Percentiles rank a stretch among this genome's conserved stretches.
Evolutionary conservation across 2,329 filamentous ascomycete genomes (phyloP).

Genomic region (Chrysoporthe austroafricana): DNA sequence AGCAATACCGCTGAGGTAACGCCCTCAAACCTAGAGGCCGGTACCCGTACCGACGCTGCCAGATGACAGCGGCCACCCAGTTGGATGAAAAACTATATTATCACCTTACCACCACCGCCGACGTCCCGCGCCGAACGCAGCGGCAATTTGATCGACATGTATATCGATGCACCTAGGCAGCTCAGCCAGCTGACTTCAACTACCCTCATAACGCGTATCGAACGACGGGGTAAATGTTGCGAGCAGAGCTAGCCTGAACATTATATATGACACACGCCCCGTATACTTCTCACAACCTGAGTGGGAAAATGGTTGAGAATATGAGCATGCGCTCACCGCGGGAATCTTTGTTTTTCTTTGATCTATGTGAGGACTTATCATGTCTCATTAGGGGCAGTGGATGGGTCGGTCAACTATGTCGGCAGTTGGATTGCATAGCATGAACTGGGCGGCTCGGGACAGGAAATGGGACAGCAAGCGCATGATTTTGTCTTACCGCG

Average conservation of each 20-base stretch:
- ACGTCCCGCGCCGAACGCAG: conserved; percentile 9
- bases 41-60: conserved; percentile 28
- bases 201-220: neutral
- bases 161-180: conserved; percentile 18
- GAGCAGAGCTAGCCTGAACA: conserved; percentile 8
- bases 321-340: neutral
- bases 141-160: conserved; percentile 21
- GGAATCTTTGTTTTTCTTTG: neutral
- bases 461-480: conserved; percentile 19
- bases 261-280: conserved; percentile 9
- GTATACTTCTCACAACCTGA: neutral
- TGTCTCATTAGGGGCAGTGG: neutral
- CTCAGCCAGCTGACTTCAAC: neutral
- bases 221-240: neutral
- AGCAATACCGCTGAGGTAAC: conserved; percentile 36
- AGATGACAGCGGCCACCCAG: conserved; percentile 21
- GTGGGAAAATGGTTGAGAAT: neutral
- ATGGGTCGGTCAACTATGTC: neutral
- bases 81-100: conserved; percentile 21
- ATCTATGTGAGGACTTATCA: neutral
- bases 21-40: conserved; percentile 42
- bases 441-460: neutral
- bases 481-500: conserved; percentile 11
- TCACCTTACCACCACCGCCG: neutral
- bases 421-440: neutral